Conservation (phyloP, 1,284 basidiomycete genomes). For the Hemileia vastatrix region DNA sequence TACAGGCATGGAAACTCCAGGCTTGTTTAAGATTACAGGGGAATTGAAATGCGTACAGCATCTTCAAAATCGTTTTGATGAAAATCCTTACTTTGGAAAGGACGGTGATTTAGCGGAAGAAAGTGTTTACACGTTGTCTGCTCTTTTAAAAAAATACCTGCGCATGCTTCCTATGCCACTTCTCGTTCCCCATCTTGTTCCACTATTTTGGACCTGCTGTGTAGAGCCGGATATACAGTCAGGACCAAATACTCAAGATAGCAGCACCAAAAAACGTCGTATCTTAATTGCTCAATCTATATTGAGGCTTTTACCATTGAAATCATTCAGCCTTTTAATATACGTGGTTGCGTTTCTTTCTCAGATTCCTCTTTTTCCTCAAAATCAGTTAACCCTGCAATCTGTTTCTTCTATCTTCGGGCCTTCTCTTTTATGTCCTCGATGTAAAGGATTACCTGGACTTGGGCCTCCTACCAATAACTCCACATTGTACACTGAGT, state of each 20-base stretch:
- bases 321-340: constrained; percentile 53
- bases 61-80: constrained; percentile 40
- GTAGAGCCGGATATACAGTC: constrained; percentile 26
- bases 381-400: constrained; percentile 42
- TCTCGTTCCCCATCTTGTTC: constrained; percentile 41
- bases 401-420: constrained; percentile 45
- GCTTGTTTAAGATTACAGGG: constrained; percentile 41
- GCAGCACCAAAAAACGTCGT: neutral
- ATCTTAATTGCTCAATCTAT: constrained; percentile 49
- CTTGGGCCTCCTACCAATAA: constrained; percentile 25
- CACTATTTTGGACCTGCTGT: constrained; percentile 40
- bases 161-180: constrained; percentile 50
- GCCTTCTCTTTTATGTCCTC: constrained; percentile 36
- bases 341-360: constrained; percentile 58
- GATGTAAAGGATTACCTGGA: constrained; percentile 35
- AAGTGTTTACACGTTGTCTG: constrained; percentile 54
- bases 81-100: constrained; percentile 43
- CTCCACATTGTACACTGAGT: too few relatives aligned
- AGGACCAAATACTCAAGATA: neutral
- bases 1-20: constrained; percentile 42
- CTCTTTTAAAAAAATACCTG: constrained; percentile 55
- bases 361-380: constrained; percentile 43
- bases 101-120: constrained; percentile 50
- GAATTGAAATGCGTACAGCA: constrained; percentile 38
- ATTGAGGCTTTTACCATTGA: constrained; percentile 55